A percentile compares a stretch with the other conserved stretches of the same genome.
phyloP scores from a whole-genome alignment of 768 basidiomycete species.

The Agaricus sinodeliciosus region DNA sequence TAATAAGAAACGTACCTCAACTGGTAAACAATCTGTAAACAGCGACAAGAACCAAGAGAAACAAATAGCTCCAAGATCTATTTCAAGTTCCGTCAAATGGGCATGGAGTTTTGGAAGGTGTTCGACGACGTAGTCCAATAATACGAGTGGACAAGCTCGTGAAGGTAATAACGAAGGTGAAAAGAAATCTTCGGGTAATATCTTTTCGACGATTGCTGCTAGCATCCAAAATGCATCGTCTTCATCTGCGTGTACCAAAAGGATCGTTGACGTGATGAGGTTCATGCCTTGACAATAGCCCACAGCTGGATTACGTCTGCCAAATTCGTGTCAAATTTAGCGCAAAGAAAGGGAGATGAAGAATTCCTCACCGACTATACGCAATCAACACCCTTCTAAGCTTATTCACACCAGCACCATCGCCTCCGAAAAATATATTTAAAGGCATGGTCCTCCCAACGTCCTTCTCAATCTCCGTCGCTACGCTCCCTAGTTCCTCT shows the following conservation, averaged over 20 bases:
- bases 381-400: constrained; percentile 84
- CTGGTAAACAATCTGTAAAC: constrained; percentile 93
- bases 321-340: constrained; percentile 5
- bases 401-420: constrained; percentile 92
- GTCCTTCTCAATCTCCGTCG: constrained; percentile 92
- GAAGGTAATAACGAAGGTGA: constrained; percentile 89
- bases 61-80: constrained; percentile 90
- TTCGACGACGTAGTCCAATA: constrained; percentile 83
- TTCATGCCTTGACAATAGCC: constrained; percentile 98
- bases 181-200: constrained; percentile 91
- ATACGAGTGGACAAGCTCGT: constrained; percentile 86
- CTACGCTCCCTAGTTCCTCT: constrained; percentile 40
- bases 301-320: constrained; percentile 83
- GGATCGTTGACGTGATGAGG: constrained; percentile 88
- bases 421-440: constrained; percentile 96
- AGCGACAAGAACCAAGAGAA: constrained; percentile 98
- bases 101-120: constrained; percentile 63
- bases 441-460: constrained; percentile 87
- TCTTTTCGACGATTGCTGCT: constrained; percentile 78
- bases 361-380: constrained; percentile 72
- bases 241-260: constrained; percentile 90
- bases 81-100: constrained; percentile 73
- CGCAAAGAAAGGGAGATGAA: not conserved
- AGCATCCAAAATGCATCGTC: constrained; percentile 98
- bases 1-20: constrained; percentile 56